Conservation (phyloP, 371 early-diverging fungal species). For the Mortierella sp. region DNA sequence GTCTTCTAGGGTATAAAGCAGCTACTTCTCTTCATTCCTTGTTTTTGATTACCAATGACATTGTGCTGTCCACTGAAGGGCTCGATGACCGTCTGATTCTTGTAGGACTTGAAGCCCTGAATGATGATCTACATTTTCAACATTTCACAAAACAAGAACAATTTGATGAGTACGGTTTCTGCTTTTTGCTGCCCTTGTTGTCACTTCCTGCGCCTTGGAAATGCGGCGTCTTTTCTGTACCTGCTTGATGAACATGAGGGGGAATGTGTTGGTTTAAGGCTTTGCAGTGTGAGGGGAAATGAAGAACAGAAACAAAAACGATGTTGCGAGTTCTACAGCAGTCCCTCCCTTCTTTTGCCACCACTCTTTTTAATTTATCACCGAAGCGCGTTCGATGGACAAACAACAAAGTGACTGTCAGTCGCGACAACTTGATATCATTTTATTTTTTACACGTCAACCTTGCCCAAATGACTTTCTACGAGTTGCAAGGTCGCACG, state of each 20-base stretch:
- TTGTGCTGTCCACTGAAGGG: slow-evolving; percentile 95
- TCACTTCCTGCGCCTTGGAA: background rate
- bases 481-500: slow-evolving; percentile 38
- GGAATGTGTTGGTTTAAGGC: background rate
- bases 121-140: slow-evolving; percentile 81
- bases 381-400: background rate
- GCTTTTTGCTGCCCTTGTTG: background rate
- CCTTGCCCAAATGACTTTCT: slow-evolving; percentile 12
- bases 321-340: background rate
- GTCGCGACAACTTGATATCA: slow-evolving; percentile 4
- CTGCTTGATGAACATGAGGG: slow-evolving; percentile 59
- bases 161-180: background rate
- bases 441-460: background rate
- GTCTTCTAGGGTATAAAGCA: too few species aligned
- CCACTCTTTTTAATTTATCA: slow-evolving; percentile 22
- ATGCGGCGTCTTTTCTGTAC: slow-evolving; percentile 6
- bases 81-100: slow-evolving; percentile 93
- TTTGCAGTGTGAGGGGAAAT: background rate
- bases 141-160: background rate
- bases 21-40: background rate
- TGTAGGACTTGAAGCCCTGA: slow-evolving; percentile 99
- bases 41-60: slow-evolving; percentile 85
- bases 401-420: slow-evolving; percentile 11
- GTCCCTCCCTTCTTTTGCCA: slow-evolving; percentile 20
- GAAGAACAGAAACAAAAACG: background rate